Conservation (phyloP, 352 stramenopile species). For the Phytophthora idaei region DNA sequence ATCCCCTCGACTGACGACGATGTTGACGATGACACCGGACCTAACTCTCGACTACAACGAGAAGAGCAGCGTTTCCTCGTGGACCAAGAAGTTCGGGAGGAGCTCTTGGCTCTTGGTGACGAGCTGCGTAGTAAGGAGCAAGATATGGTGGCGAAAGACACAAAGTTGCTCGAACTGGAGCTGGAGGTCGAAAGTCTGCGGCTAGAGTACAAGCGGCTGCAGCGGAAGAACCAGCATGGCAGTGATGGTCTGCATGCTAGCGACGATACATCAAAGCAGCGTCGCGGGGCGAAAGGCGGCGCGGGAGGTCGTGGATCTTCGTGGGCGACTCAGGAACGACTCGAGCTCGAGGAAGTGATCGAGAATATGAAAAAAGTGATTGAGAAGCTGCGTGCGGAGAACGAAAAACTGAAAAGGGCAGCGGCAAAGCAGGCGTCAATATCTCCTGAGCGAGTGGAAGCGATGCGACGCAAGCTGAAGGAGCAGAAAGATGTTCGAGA, state of each 20-base stretch:
- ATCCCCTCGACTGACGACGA: slow-evolving; percentile 21
- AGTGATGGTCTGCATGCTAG: slow-evolving; percentile 5
- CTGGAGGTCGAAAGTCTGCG: slow-evolving; percentile 75
- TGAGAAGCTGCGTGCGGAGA: slow-evolving; percentile 76
- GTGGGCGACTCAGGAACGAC: slow-evolving; percentile 42
- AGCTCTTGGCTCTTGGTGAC: slow-evolving; percentile 44
- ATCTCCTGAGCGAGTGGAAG: slow-evolving; percentile 48
- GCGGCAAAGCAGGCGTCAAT: slow-evolving; percentile 34
- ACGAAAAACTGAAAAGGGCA: slow-evolving; percentile 57
- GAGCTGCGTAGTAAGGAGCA: slow-evolving; percentile 63
- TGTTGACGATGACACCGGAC: slow-evolving; percentile 13
- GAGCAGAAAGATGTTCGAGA: slow-evolving; percentile 51
- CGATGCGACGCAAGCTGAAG: slow-evolving; percentile 51
- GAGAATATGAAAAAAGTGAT: slow-evolving; percentile 87
- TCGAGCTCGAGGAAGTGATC: slow-evolving; percentile 78
- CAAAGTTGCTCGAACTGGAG: slow-evolving; percentile 65
- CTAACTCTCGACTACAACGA: slow-evolving; percentile 29
- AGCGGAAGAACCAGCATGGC: slow-evolving; percentile 40
- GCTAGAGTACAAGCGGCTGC: slow-evolving; percentile 61
- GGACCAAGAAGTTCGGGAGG: slow-evolving; percentile 48
- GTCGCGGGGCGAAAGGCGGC: slow-evolving; percentile 13
- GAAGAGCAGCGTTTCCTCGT: slow-evolving; percentile 64
- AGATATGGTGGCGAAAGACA: slow-evolving; percentile 61
- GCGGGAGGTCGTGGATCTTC: slow-evolving; percentile 11
- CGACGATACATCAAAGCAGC: slow-evolving; percentile 13